These are phyloP conservation scores for Lactarius deliciosus DNA, from an alignment of 768 basidiomycete genomes.

Conservation along the genomic window DNA sequence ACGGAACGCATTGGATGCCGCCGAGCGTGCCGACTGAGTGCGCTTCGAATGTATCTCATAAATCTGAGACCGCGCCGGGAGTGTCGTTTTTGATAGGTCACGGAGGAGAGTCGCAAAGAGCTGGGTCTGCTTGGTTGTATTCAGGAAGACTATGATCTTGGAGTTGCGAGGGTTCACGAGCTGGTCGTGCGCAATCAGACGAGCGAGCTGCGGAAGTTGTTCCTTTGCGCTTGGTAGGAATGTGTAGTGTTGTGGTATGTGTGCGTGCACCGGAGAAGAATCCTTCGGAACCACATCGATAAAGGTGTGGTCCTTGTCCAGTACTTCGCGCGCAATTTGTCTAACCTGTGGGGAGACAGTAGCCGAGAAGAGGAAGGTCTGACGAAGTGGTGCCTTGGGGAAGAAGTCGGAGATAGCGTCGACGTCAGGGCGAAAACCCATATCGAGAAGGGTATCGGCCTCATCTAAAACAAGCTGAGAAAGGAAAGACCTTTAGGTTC, in stretches of 20 bases:
- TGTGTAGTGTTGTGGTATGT: constrained; percentile 83
- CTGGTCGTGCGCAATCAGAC: constrained; percentile 87
- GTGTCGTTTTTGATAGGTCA: constrained; percentile 42
- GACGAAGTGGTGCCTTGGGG: constrained; percentile 64
- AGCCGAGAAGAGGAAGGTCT: constrained; percentile 91
- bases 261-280: constrained; percentile 63
- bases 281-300: constrained; percentile 70
- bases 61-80: constrained; percentile 61
- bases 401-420: constrained; percentile 65
- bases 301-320: constrained; percentile 62
- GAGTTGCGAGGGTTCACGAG: constrained; percentile 61
- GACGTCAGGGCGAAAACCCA: constrained; percentile 90
- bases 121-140: constrained; percentile 83
- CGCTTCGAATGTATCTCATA: constrained; percentile 85
- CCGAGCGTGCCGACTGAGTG: constrained; percentile 54
- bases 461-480: constrained; percentile 85
- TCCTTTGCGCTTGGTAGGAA: constrained; percentile 61
- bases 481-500: neutral
- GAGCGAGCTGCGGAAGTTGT: constrained; percentile 76
- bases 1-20: constrained; percentile 61
- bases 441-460: constrained; percentile 85
- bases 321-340: constrained; percentile 60
- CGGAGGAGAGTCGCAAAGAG: constrained; percentile 66
- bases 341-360: constrained; percentile 74
- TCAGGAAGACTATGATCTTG: constrained; percentile 81